Evolutionary conservation across 23 red algal species (phyloP), one percentile per base, ranked within the genome.

Genomic region (Gracilariopsis chorda): DNA sequence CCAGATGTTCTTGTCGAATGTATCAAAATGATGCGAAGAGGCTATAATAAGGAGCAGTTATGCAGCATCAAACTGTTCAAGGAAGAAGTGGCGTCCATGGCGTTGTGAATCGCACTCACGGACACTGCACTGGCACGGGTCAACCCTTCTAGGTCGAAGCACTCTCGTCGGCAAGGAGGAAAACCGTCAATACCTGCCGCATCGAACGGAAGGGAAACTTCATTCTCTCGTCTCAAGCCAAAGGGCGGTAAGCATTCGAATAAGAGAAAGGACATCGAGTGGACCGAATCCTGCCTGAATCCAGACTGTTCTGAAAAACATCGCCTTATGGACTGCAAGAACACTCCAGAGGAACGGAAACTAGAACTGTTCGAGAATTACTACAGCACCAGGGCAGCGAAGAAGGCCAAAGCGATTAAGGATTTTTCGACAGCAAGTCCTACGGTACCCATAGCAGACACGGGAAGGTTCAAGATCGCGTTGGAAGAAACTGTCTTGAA

Each of bases 41-140:
- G 40, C 5, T 77, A 43, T 35, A 77, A 77, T 2, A 77, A 77
- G 1, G 72, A 77, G 72, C 72, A 77, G 49, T 43, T 77, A 4
- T 17, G 13, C 13, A 77, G 72, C 49, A 77, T 77, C 72, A 77
- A 77, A 45, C 72, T 77, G 1, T 77, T 77, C 0, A 44, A 16
- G 30, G 72, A 77, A 0, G 72, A 53, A 47, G 72, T 12, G 9
- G 19, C 7, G 6, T 48, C 20, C 48, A 46, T 77, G 20, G 41
- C 72, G 16, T 17, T 77, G 11, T 35, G 49, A 20, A 6, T 77
- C 49, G 0, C 34, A 6, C 48, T 77, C 5, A 77, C 72, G 7
- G 36, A 77, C 19, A 48, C 72, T 42, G 72, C 72, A 48, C 1
- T 9, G 9, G 71, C 39, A 6, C 41, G 36, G 0, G 34, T 53